phyloP scores from a whole-genome alignment of 192 early-diverging fungal species.

The Endogone sp. region DNA sequence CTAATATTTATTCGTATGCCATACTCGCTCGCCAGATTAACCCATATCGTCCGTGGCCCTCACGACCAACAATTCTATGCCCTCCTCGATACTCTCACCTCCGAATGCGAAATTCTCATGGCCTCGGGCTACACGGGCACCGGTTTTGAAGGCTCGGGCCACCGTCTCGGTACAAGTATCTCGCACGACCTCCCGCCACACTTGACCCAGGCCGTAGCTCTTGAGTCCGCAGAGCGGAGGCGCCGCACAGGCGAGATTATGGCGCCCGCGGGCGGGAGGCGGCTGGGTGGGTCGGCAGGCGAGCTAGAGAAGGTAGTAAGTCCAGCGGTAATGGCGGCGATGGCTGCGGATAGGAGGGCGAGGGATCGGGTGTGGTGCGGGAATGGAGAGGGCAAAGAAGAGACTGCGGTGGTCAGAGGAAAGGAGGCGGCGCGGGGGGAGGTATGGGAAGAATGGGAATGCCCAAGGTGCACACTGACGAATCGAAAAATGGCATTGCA shows the following conservation, averaged over 20 bases:
- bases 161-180: conserved; percentile 34
- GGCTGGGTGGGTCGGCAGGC: conserved; percentile 25
- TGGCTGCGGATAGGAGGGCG: conserved; percentile 63
- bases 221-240: conserved; percentile 55
- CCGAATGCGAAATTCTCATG: conserved; percentile 56
- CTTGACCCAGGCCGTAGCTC: conserved; percentile 32
- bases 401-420: not conserved
- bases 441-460: conserved; percentile 37
- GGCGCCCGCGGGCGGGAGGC: conserved; percentile 51
- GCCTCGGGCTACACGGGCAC: conserved; percentile 49
- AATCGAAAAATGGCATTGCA: too few species aligned
- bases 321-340: conserved; percentile 57
- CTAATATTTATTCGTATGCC: too few species aligned
- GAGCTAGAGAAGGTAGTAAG: conserved; percentile 26
- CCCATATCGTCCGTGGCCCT: conserved; percentile 42
- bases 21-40: not conserved
- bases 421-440: conserved; percentile 5
- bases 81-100: conserved; percentile 46
- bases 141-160: conserved; percentile 49
- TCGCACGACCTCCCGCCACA: conserved; percentile 24
- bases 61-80: conserved; percentile 69
- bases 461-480: conserved; percentile 50
- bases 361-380: conserved; percentile 71
- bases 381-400: conserved; percentile 17
- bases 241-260: conserved; percentile 44